Evolutionary conservation across 495 filamentous ascomycete species (phyloP).

Genomic region (Podospora conica): DNA sequence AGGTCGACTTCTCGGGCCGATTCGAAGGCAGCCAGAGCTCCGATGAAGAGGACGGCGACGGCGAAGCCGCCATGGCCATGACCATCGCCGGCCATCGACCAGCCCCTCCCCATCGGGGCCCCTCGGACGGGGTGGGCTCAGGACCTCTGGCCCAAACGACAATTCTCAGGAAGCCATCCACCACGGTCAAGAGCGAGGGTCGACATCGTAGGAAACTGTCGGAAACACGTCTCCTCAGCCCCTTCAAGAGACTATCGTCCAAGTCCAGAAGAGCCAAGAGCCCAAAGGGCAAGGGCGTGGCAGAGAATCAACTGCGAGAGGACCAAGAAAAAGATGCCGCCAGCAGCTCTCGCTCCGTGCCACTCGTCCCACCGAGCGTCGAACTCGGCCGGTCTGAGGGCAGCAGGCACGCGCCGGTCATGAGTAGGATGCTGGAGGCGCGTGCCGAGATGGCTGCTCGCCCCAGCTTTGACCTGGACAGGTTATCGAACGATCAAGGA

Average conservation of each 20-base stretch:
- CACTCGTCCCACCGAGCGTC: slow-evolving; percentile 19
- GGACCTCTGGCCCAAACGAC: slow-evolving; percentile 34
- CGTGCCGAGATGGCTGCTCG: slow-evolving; percentile 55
- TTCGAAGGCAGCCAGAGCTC: slow-evolving; percentile 70
- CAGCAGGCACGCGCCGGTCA: slow-evolving; percentile 53
- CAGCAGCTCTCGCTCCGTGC: background rate
- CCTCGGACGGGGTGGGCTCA: slow-evolving; percentile 1
- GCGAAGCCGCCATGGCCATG: slow-evolving; percentile 26
- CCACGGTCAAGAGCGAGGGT: slow-evolving; percentile 20
- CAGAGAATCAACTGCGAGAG: slow-evolving; percentile 19
- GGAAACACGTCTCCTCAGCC: slow-evolving; percentile 53
- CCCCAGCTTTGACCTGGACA: slow-evolving; percentile 48
- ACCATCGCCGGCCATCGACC: slow-evolving; percentile 21
- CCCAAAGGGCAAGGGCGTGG: slow-evolving; percentile 16
- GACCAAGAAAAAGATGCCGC: slow-evolving; percentile 13
- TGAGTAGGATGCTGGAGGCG: slow-evolving; percentile 82
- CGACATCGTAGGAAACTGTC: slow-evolving; percentile 54
- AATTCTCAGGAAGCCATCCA: slow-evolving; percentile 24
- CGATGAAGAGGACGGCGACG: slow-evolving; percentile 61
- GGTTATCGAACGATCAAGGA: slow-evolving; percentile 26
- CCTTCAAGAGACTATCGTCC: slow-evolving; percentile 33
- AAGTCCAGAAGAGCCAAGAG: slow-evolving; percentile 37
- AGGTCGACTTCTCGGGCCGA: slow-evolving; percentile 68
- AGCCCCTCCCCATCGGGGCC: slow-evolving; percentile 9
- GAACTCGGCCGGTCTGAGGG: slow-evolving; percentile 30